Base-by-base conservation (phyloP, 2,329 filamentous ascomycete genomes). In the Apiospora sp. region DNA sequence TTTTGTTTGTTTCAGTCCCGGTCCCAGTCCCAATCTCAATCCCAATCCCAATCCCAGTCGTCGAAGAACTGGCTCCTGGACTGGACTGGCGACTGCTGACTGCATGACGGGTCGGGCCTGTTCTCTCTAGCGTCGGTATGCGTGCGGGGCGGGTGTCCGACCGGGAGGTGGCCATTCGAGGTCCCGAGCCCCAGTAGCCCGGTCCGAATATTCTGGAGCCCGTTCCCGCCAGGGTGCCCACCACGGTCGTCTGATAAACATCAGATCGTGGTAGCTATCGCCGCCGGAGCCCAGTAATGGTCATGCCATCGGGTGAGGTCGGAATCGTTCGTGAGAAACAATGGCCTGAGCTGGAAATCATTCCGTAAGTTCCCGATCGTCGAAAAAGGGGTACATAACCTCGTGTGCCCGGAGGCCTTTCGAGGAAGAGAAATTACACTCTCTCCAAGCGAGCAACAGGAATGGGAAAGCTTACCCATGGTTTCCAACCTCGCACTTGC, bases 101-200 rank as follows among this genome's bases (percentile, higher is more conserved):
- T 64, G 58, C 58, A 64, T 64, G 34, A 41, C 58, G 58, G 58
- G 19, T 64, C 58, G 58, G 58, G 58, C 58, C 58, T 64, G 58
- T 64, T 64, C 34, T 64, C 58, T 64, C 58, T 64, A 64, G 58
- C 58, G 58, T 41, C 58, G 34, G 58, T 64, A 41, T 41, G 58
- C 34, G 3, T 64, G 58, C 58, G 58, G 54, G 58, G 58, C 58
- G 58, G 58, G 22, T 13, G 58, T 64, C 34, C 19, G 34, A 64
- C 58, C 58, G 22, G 58, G 30, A 37, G 34, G 58, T 37, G 22
- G 30, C 22, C 58, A 37, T 41, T 41, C 58, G 58, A 64, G 58
- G 30, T 34, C 34, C 58, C 58, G 58, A 64, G 58, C 34, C 58
- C 58, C 58, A 64, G 58, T n/a, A 4, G 30, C 58, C 58, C 30